A percentile compares a stretch with the other conserved stretches of the same genome.
Conservation (phyloP, 305 asterid genomes). For the Caryopteris hybrid region DNA sequence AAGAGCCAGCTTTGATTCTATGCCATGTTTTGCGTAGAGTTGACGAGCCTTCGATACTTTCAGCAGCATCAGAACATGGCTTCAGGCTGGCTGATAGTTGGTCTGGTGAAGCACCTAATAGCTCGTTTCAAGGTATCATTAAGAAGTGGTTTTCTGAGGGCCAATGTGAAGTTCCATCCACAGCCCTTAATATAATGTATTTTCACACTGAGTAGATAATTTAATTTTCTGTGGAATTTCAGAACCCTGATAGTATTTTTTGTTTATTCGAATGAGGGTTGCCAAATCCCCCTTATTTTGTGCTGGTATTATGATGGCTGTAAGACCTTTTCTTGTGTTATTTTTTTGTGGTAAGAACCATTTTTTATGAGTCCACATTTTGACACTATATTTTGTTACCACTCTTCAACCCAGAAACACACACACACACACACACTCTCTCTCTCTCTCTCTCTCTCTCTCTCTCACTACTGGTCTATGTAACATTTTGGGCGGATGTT, state of each 20-base stretch:
- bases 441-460: no score
- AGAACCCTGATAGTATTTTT: not conserved
- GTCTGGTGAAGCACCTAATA: conserved; percentile 34
- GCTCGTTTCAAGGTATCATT: conserved; percentile 34
- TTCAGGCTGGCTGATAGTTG: conserved; percentile 60
- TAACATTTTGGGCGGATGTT: no score
- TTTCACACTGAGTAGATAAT: conserved; percentile 33
- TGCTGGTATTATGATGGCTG: not conserved
- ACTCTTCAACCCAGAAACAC: no score
- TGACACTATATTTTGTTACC: no score
- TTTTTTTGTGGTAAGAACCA: no score
- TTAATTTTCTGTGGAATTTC: not conserved
- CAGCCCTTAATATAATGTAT: conserved; percentile 68
- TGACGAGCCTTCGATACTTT: conserved; percentile 65
- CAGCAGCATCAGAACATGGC: conserved; percentile 58
- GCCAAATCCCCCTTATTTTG: no score
- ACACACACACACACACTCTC: no score
- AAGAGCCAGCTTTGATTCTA: conserved; percentile 51
- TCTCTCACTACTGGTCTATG: no score
- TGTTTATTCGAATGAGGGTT: no score
- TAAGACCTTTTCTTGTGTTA: not conserved
- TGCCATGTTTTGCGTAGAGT: conserved; percentile 88
- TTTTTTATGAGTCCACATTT: not conserved
- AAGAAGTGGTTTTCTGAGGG: conserved; percentile 45
- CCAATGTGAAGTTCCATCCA: conserved; percentile 32